Evolutionary conservation across 768 basidiomycete species (phyloP).

Genomic region (Lactarius sp.): DNA sequence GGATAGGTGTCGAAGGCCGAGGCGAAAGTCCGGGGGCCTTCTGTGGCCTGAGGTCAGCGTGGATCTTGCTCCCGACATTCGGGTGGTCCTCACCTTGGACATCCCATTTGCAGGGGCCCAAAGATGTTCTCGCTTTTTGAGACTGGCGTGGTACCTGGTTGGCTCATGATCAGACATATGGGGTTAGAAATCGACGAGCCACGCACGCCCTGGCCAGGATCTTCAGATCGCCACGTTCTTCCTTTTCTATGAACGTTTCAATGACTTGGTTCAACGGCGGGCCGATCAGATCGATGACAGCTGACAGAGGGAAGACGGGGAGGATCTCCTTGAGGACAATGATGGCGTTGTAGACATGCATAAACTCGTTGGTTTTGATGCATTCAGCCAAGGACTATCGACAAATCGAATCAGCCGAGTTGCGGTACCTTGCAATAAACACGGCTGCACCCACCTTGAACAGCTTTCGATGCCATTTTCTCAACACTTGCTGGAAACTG

Average conservation of each 20-base stretch:
- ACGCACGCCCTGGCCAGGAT: conserved; percentile 72
- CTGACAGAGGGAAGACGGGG: conserved; percentile 77
- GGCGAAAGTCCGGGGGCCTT: conserved; percentile 21
- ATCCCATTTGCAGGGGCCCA: conserved; percentile 40
- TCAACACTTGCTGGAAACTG: conserved; percentile 61
- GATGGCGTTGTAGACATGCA: conserved; percentile 97
- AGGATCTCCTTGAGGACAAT: conserved; percentile 88
- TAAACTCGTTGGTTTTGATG: conserved; percentile 85
- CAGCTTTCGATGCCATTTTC: conserved; percentile 84
- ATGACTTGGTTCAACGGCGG: conserved; percentile 53
- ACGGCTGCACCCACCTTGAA: conserved; percentile 46
- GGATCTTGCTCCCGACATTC: background rate
- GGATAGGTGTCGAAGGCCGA: conserved; percentile 14
- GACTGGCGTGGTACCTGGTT: conserved; percentile 61
- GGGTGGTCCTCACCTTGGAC: conserved; percentile 32
- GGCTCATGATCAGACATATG: conserved; percentile 14
- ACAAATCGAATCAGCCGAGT: background rate
- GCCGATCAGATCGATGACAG: conserved; percentile 50
- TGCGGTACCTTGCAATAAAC: background rate
- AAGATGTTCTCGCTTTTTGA: conserved; percentile 66
- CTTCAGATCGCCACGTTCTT: conserved; percentile 81
- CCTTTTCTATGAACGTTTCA: conserved; percentile 61
- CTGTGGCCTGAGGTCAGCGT: conserved; percentile 4
- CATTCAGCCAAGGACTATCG: conserved; percentile 73
- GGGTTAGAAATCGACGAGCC: background rate